phyloP scores from a whole-genome alignment of 2,329 filamentous ascomycete genomes.

The Fusarium gaditjirri region DNA sequence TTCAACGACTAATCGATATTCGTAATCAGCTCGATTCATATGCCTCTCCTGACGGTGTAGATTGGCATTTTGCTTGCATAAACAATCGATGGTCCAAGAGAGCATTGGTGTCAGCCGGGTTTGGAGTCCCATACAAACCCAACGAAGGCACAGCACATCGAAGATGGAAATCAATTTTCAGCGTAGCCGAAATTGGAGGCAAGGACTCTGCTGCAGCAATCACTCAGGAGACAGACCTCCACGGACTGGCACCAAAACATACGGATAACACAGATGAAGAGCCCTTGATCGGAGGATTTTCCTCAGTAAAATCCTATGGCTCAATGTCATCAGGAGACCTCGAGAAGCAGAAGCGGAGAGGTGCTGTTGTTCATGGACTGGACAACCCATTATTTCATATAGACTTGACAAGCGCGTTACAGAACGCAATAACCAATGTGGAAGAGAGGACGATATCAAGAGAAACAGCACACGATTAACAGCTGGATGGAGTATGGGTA shows the following conservation, averaged over 20 bases:
- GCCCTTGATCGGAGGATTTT: slow-evolving; percentile 43
- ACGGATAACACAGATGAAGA: slow-evolving; percentile 48
- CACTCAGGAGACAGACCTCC: slow-evolving; percentile 72
- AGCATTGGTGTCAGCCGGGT: slow-evolving; percentile 85
- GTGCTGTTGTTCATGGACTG: slow-evolving; percentile 81
- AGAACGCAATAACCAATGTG: slow-evolving; percentile 85
- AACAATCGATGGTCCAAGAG: slow-evolving; percentile 93
- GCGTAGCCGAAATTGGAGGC: slow-evolving; percentile 86
- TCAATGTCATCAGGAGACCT: slow-evolving; percentile 37
- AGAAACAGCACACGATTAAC: slow-evolving; percentile 2
- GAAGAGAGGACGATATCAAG: slow-evolving; percentile 61
- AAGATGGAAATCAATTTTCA: slow-evolving; percentile 95
- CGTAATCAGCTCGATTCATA: slow-evolving; percentile 94
- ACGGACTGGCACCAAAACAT: slow-evolving; percentile 46
- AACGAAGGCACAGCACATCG: slow-evolving; percentile 58
- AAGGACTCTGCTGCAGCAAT: slow-evolving; percentile 73
- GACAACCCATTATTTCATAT: slow-evolving; percentile 94
- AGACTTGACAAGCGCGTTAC: slow-evolving; percentile 87
- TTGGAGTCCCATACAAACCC: slow-evolving; percentile 78
- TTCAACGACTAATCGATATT: slow-evolving; percentile 93
- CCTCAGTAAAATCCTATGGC: slow-evolving; percentile 14
- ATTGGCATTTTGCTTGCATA: slow-evolving; percentile 97
- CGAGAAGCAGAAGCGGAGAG: slow-evolving; percentile 59
- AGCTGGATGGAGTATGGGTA: background rate
- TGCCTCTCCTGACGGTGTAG: slow-evolving; percentile 80